Percentiles rank a stretch among this genome's conserved stretches.
Evolutionary conservation across 495 filamentous ascomycete genomes (phyloP).

Genomic region (Copromyces sp.): DNA sequence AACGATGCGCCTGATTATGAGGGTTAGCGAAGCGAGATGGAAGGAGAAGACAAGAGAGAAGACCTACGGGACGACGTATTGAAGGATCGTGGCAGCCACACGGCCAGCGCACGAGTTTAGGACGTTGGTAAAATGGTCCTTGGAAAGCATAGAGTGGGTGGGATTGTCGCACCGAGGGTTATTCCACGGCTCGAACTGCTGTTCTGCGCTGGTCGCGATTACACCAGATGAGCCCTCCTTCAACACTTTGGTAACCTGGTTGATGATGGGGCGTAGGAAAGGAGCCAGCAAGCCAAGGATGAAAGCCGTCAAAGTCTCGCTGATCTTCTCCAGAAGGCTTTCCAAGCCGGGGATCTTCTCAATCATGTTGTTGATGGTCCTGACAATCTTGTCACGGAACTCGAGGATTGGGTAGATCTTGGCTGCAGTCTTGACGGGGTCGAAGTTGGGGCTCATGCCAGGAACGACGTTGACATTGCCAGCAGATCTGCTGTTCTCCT

Average conservation of each 20-base stretch:
- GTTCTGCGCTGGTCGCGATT: slow-evolving; percentile 66
- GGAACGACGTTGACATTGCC: slow-evolving; percentile 44
- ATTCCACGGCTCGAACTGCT: slow-evolving; percentile 87
- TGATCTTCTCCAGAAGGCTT: slow-evolving; percentile 76
- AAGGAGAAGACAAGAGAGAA: neutral
- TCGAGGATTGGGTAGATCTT: slow-evolving; percentile 92
- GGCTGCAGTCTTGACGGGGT: slow-evolving; percentile 67
- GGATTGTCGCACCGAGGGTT: slow-evolving; percentile 79
- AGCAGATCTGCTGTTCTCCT: slow-evolving; percentile 36
- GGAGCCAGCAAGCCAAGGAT: slow-evolving; percentile 82
- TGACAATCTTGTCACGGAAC: slow-evolving; percentile 89
- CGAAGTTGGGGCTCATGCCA: slow-evolving; percentile 64
- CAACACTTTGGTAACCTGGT: slow-evolving; percentile 67
- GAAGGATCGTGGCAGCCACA: slow-evolving; percentile 65
- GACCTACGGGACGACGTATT: slow-evolving; percentile 67
- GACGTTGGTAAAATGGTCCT: slow-evolving; percentile 93
- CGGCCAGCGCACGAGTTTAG: slow-evolving; percentile 81
- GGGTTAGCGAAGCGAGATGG: neutral
- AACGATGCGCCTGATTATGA: slow-evolving; percentile 49
- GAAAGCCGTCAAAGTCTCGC: slow-evolving; percentile 82
- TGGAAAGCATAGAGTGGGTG: slow-evolving; percentile 88
- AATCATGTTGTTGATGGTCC: slow-evolving; percentile 68
- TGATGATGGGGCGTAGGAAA: slow-evolving; percentile 83
- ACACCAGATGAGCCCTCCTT: slow-evolving; percentile 76
- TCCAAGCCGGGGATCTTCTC: slow-evolving; percentile 89